These are phyloP conservation scores for Malassezia cuniculi DNA, from an alignment of 1,284 basidiomycete species.

Conservation along the genomic window DNA sequence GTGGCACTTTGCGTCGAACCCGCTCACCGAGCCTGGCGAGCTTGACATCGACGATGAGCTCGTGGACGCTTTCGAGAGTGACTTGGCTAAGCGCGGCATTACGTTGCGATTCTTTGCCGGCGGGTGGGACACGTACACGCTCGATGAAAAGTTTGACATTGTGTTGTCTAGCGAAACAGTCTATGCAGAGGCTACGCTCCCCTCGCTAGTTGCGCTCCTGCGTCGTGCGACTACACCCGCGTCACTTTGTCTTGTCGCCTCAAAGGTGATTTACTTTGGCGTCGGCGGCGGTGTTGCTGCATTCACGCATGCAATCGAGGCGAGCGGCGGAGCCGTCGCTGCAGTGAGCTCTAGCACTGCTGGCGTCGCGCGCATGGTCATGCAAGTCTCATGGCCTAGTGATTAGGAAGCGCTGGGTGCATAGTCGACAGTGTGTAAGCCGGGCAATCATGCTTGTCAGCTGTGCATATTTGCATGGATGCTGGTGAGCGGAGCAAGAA, in stretches of 20 bases:
- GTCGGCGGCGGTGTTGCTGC: slow-evolving; percentile 76
- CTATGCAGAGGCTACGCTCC: slow-evolving; percentile 61
- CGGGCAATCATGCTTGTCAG: too few relatives aligned
- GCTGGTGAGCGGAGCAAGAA: too few relatives aligned
- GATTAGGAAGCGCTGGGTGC: too few relatives aligned
- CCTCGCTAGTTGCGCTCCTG: slow-evolving; percentile 48
- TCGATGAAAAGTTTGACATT: slow-evolving; percentile 53
- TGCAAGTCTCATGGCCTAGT: slow-evolving; percentile 20
- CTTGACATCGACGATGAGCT: slow-evolving; percentile 48
- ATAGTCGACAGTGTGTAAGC: too few relatives aligned
- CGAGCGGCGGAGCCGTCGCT: slow-evolving; percentile 4
- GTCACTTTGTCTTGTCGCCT: slow-evolving; percentile 59
- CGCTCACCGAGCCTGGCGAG: slow-evolving; percentile 12
- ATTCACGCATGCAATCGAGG: slow-evolving; percentile 54
- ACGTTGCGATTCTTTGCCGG: slow-evolving; percentile 66
- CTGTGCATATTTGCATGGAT: too few relatives aligned
- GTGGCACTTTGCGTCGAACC: slow-evolving; percentile 45
- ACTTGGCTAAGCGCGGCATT: slow-evolving; percentile 53
- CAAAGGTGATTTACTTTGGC: slow-evolving; percentile 89
- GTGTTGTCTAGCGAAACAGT: slow-evolving; percentile 85
- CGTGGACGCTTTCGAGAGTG: slow-evolving; percentile 55
- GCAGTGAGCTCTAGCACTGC: slow-evolving; percentile 14
- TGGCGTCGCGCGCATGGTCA: slow-evolving; percentile 27
- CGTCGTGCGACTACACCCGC: slow-evolving; percentile 22
- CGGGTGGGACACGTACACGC: slow-evolving; percentile 53